Evolutionary conservation across 352 stramenopile genomes (phyloP).

Genomic region (Pythium phragmitis): DNA sequence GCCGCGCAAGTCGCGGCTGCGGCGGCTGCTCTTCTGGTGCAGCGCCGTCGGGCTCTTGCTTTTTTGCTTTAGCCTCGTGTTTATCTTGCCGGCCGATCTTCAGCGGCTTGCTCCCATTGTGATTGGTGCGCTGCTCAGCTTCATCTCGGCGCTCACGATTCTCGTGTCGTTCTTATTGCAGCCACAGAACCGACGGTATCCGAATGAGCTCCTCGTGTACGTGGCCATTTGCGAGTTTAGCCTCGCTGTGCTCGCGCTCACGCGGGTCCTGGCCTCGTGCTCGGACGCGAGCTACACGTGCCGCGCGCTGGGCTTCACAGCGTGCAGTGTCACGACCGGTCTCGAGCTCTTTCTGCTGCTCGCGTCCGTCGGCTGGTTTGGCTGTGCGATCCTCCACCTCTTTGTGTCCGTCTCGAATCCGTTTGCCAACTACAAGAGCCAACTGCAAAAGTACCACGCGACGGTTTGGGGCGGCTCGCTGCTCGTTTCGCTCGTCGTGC

Average conservation of each 20-base stretch:
- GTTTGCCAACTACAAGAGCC: slow-evolving; percentile 69
- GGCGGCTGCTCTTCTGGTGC: slow-evolving; percentile 35
- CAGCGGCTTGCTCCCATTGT: slow-evolving; percentile 46
- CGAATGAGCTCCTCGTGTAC: slow-evolving; percentile 69
- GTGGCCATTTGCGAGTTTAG: slow-evolving; percentile 62
- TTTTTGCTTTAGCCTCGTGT: slow-evolving; percentile 44
- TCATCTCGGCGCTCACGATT: slow-evolving; percentile 48
- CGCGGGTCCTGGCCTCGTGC: slow-evolving; percentile 49
- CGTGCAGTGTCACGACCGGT: slow-evolving; percentile 37
- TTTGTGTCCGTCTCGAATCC: slow-evolving; percentile 77
- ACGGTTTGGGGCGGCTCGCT: slow-evolving; percentile 52
- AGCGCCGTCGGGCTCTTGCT: slow-evolving; percentile 32
- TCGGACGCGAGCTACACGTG: slow-evolving; percentile 34
- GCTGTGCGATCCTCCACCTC: slow-evolving; percentile 63
- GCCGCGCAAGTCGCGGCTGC: slow-evolving; percentile 24
- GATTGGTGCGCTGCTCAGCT: slow-evolving; percentile 47
- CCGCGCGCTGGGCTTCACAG: slow-evolving; percentile 33
- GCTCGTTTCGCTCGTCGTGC: slow-evolving; percentile 38
- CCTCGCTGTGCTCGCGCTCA: slow-evolving; percentile 43
- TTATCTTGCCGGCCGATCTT: slow-evolving; percentile 36
- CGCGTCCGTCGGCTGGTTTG: slow-evolving; percentile 66
- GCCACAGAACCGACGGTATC: slow-evolving; percentile 36
- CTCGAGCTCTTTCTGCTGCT: slow-evolving; percentile 66
- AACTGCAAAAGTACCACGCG: slow-evolving; percentile 55
- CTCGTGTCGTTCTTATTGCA: slow-evolving; percentile 52